These are phyloP conservation scores for Auriscalpium vulgare DNA, from an alignment of 768 basidiomycete genomes.

Conservation along the genomic window DNA sequence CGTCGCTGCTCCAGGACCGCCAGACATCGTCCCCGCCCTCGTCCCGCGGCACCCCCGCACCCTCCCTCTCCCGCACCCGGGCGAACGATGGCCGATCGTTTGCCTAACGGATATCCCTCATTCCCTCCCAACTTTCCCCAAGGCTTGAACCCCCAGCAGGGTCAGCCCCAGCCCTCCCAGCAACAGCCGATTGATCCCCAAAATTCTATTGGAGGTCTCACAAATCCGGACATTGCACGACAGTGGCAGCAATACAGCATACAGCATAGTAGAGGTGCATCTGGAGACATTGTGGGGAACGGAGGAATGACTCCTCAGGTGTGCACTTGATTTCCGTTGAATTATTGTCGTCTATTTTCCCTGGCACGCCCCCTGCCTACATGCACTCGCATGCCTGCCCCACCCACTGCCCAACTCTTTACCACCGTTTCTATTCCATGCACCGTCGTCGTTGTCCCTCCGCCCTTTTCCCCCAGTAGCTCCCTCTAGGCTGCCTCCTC, in stretches of 20 bases:
- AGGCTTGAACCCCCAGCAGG: conserved; percentile 8
- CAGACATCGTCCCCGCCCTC: conserved; percentile 1
- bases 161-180: conserved; percentile 9
- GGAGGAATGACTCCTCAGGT: neutral
- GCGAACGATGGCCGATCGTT: conserved; percentile 16
- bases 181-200: conserved; percentile 8
- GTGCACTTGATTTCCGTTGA: neutral
- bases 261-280: neutral
- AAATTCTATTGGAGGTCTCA: conserved; percentile 9
- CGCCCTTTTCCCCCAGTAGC: neutral
- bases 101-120: conserved; percentile 10
- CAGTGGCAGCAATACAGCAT: conserved; percentile 11
- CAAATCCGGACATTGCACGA: conserved; percentile 3
- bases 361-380: neutral
- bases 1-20: neutral
- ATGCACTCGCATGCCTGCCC: neutral
- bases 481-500: neutral
- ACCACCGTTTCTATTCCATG: neutral
- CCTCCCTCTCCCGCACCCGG: conserved; percentile 4
- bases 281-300: neutral
- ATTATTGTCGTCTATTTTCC: neutral
- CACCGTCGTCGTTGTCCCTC: neutral
- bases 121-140: conserved; percentile 11
- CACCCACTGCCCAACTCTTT: neutral
- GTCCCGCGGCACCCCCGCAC: neutral